phyloP scores from a whole-genome alignment of 805 yeast species.

The Wickerhamomyces alni region DNA sequence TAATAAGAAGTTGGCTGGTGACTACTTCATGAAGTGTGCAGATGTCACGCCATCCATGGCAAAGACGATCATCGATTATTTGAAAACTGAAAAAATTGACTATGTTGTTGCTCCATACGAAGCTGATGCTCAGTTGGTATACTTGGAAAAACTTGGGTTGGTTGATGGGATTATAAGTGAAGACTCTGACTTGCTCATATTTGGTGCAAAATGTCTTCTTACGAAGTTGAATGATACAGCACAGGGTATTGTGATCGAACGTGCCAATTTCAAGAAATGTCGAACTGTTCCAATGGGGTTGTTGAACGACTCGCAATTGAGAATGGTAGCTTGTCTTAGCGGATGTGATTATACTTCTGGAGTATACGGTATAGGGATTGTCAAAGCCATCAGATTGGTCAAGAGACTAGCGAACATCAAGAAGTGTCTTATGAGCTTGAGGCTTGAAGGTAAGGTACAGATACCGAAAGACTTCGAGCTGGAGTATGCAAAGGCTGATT shows the following conservation, averaged over 20 bases:
- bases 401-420: slow-evolving; percentile 45
- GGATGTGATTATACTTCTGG: slow-evolving; percentile 98
- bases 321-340: slow-evolving; percentile 78
- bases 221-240: slow-evolving; percentile 77
- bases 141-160: slow-evolving; percentile 63
- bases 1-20: slow-evolving; percentile 54
- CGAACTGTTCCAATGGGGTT: slow-evolving; percentile 43
- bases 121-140: slow-evolving; percentile 96
- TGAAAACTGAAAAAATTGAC: slow-evolving; percentile 49
- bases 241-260: slow-evolving; percentile 61
- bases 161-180: slow-evolving; percentile 89
- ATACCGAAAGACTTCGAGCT: slow-evolving; percentile 53
- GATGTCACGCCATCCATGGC: slow-evolving; percentile 92
- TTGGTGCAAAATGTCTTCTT: slow-evolving; percentile 72
- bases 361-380: slow-evolving; percentile 71
- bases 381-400: slow-evolving; percentile 63
- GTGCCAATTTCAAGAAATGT: slow-evolving; percentile 48
- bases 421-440: slow-evolving; percentile 47
- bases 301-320: slow-evolving; percentile 50
- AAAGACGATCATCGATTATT: slow-evolving; percentile 67
- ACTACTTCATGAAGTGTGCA: slow-evolving; percentile 69
- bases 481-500: slow-evolving; percentile 60
- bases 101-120: slow-evolving; percentile 96
- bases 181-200: slow-evolving; percentile 86
- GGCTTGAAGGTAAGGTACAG: slow-evolving; percentile 50